Conservation (phyloP, 1,139 yeast genomes). For the Suhomyces atakaporum region DNA sequence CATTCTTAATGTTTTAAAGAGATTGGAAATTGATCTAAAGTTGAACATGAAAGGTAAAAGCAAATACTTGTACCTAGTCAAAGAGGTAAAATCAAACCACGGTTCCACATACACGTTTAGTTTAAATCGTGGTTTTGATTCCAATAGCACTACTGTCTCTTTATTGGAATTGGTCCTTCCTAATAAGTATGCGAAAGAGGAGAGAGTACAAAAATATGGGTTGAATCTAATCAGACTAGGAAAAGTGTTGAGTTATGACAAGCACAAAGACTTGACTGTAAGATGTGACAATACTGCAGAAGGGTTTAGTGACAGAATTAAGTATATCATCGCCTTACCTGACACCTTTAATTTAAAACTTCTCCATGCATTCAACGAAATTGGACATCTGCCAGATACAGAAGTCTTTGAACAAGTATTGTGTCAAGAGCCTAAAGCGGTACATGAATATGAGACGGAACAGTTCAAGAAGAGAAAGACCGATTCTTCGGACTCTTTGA, state of each 20-base stretch:
- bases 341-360: not conserved
- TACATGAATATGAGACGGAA: not conserved
- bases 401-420: not conserved
- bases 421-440: not conserved
- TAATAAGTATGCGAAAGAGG: conserved; percentile 26
- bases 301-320: conserved; percentile 15
- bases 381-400: not conserved
- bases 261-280: conserved; percentile 6
- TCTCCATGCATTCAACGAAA: not conserved
- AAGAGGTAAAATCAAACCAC: conserved; percentile 8
- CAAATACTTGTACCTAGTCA: conserved; percentile 28
- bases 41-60: conserved; percentile 30
- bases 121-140: conserved; percentile 4
- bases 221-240: conserved; percentile 21
- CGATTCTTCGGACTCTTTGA: not conserved
- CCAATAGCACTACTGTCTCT: conserved; percentile 10
- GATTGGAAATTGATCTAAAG: conserved; percentile 23
- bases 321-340: conserved; percentile 14
- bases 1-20: conserved; percentile 21
- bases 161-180: conserved; percentile 34
- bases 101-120: conserved; percentile 6
- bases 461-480: conserved; percentile 1
- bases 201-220: conserved; percentile 30
- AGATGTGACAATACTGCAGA: conserved; percentile 9
- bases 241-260: conserved; percentile 12